Evolutionary conservation across 2,329 filamentous ascomycete genomes (phyloP).

Genomic region (Cladorrhinum sp.): DNA sequence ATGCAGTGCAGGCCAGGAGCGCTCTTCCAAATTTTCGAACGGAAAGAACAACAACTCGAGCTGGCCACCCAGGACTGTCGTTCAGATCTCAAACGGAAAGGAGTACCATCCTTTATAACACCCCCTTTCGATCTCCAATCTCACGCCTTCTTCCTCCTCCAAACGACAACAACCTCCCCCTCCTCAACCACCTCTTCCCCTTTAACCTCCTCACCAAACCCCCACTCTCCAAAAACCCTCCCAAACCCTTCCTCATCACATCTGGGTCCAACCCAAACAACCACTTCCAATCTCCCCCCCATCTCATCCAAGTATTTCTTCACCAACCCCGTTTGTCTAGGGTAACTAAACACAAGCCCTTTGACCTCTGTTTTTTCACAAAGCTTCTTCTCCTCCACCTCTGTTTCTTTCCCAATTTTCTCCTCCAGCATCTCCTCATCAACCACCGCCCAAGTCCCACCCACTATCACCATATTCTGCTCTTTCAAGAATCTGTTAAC

Average conservation of each 20-base stretch:
- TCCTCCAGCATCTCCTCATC: background rate
- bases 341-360: conserved; percentile 23
- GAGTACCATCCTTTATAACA: too few species aligned
- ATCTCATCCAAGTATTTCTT: conserved; percentile 13
- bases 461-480: conserved; percentile 6
- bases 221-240: conserved; percentile 12
- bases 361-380: background rate
- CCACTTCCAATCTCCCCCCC: conserved; percentile 7
- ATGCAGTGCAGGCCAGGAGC: too few species aligned
- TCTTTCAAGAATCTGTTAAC: conserved; percentile 22
- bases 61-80: too few species aligned
- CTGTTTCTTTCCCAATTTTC: background rate
- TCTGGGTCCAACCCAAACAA: conserved; percentile 23
- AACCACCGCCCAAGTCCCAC: conserved; percentile 19
- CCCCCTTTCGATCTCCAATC: background rate
- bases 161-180: conserved; percentile 19
- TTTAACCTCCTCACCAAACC: background rate
- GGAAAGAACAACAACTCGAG: too few species aligned
- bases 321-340: conserved; percentile 14
- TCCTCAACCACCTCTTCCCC: conserved; percentile 13
- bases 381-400: background rate
- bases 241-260: conserved; percentile 20
- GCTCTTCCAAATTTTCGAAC: too few species aligned
- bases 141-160: conserved; percentile 1
- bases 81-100: too few species aligned